A percentile compares a stretch with the other conserved stretches of the same genome.
These are phyloP conservation scores for Camellia oleifera DNA, from an alignment of 179 eudicot genomes.

Conservation along the genomic window DNA sequence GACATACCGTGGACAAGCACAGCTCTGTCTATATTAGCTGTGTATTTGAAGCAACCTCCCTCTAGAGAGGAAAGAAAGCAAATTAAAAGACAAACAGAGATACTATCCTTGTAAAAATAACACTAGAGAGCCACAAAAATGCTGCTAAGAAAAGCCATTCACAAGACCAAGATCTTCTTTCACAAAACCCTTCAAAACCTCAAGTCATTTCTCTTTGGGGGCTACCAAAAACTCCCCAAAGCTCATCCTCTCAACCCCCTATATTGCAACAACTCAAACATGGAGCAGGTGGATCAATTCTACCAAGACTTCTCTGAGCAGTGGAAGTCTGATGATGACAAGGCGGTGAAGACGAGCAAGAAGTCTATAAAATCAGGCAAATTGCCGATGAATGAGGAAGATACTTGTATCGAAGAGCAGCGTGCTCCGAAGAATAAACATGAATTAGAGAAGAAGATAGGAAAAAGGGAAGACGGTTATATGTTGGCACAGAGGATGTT, in stretches of 20 bases:
- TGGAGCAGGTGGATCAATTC: constrained; percentile 34
- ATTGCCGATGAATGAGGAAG: background rate
- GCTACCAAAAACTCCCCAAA: constrained; percentile 47
- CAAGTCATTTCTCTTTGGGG: constrained; percentile 37
- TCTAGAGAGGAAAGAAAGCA: constrained; percentile 7
- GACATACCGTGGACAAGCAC: background rate
- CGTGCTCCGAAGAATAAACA: background rate
- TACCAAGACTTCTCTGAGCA: constrained; percentile 29
- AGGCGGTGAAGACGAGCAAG: constrained; percentile 18
- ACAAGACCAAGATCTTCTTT: constrained; percentile 50
- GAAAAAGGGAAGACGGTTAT: constrained; percentile 27
- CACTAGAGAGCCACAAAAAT: constrained; percentile 25
- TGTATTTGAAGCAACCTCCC: background rate
- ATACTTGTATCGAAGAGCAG: constrained; percentile 10
- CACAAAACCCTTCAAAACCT: constrained; percentile 49
- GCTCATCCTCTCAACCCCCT: constrained; percentile 34
- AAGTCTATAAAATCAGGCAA: constrained; percentile 9
- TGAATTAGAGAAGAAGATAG: constrained; percentile 18
- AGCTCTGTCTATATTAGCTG: constrained; percentile 18
- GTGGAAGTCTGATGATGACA: constrained; percentile 20
- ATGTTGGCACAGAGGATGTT: constrained; percentile 47
- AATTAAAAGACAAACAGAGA: background rate
- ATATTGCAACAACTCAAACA: constrained; percentile 26
- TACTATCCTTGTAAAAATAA: background rate
- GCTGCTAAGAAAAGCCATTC: constrained; percentile 43